Percentiles rank a stretch among this genome's conserved stretches.
These are phyloP conservation scores for Daldinia decipiens DNA, from an alignment of 495 filamentous ascomycete genomes.

Conservation along the genomic window DNA sequence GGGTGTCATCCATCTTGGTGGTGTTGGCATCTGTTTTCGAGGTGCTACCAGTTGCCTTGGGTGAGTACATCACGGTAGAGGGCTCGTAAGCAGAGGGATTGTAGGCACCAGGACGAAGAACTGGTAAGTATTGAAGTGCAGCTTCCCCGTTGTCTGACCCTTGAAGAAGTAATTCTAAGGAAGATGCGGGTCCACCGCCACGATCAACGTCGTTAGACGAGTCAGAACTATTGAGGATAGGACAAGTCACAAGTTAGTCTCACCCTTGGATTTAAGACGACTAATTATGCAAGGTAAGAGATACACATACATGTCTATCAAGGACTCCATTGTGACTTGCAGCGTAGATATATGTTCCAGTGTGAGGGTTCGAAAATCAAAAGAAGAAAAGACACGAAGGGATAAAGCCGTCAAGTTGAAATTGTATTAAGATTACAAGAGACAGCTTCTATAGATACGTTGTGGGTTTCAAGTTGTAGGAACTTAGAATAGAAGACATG, in stretches of 20 bases:
- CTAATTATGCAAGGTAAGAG: neutral
- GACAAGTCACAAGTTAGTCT: constrained; percentile 4
- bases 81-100: neutral
- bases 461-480: too few species aligned
- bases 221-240: constrained; percentile 5
- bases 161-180: constrained; percentile 7
- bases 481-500: neutral
- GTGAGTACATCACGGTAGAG: neutral
- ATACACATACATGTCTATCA: constrained; percentile 30
- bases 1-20: neutral
- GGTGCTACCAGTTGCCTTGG: neutral
- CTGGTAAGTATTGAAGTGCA: constrained; percentile 10
- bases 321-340: constrained; percentile 2
- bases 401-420: too few species aligned
- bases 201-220: neutral
- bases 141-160: neutral
- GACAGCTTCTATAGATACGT: too few species aligned
- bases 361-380: neutral
- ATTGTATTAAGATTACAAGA: too few species aligned
- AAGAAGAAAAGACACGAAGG: neutral
- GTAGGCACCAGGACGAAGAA: neutral
- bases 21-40: neutral
- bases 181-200: neutral
- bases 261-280: neutral
- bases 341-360: neutral